A percentile compares a stretch with the other conserved stretches of the same genome.
These are phyloP conservation scores for Rasamsonia emersonii DNA, from an alignment of 2,329 filamentous ascomycete species.

Conservation along the genomic window DNA sequence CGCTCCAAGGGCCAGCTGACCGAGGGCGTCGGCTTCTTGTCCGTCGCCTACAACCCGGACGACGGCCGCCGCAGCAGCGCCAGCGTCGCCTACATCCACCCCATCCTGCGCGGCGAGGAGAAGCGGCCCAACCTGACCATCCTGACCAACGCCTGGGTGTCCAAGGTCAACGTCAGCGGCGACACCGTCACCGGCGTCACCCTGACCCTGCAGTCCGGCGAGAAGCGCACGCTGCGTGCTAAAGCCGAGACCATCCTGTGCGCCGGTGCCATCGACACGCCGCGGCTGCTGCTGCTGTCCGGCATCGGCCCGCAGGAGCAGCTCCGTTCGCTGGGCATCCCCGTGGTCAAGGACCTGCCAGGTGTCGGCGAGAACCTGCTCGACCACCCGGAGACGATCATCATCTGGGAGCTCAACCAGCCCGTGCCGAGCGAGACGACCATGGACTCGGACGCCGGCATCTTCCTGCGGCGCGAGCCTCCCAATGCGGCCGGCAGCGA, in stretches of 20 bases:
- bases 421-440: slow-evolving; percentile 75
- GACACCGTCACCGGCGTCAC: slow-evolving; percentile 66
- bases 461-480: slow-evolving; percentile 73
- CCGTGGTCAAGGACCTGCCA: slow-evolving; percentile 52
- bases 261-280: slow-evolving; percentile 74
- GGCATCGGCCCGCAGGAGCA: slow-evolving; percentile 45
- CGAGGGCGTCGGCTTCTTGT: slow-evolving; percentile 80
- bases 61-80: slow-evolving; percentile 76
- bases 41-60: slow-evolving; percentile 83
- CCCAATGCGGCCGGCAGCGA: slow-evolving; percentile 62
- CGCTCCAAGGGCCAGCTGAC: slow-evolving; percentile 61
- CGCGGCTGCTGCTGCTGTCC: slow-evolving; percentile 54
- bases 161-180: slow-evolving; percentile 63
- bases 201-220: slow-evolving; percentile 55
- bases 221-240: slow-evolving; percentile 48
- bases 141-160: slow-evolving; percentile 81
- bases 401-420: slow-evolving; percentile 70
- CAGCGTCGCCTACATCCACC: slow-evolving; percentile 87
- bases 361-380: slow-evolving; percentile 57
- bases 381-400: slow-evolving; percentile 59
- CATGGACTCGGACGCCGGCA: slow-evolving; percentile 83
- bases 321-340: slow-evolving; percentile 44
- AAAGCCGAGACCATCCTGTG: slow-evolving; percentile 70
- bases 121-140: slow-evolving; percentile 75
- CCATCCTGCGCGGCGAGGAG: slow-evolving; percentile 76